Evolutionary conservation across 192 early-diverging fungal species (phyloP).

Genomic region (Backusella macrospora): DNA sequence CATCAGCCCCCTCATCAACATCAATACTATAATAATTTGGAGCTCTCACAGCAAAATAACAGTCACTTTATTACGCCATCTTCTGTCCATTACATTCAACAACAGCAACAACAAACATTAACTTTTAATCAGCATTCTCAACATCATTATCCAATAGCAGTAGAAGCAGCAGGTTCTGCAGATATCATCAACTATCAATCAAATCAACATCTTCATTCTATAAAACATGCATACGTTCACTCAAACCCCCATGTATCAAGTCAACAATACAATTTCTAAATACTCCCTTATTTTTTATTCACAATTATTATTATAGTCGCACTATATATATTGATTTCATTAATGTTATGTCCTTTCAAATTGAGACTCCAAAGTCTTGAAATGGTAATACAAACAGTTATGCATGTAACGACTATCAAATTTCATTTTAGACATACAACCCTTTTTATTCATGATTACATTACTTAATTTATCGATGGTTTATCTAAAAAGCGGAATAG

Average conservation of each 20-base stretch:
- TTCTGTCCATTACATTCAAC: neutral
- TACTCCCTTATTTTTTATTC: neutral
- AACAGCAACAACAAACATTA: neutral
- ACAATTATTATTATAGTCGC: neutral
- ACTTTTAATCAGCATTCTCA: neutral
- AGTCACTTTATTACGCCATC: neutral
- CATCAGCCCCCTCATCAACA: neutral
- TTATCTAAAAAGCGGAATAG: neutral
- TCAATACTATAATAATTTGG: no score
- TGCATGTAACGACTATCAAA: no score
- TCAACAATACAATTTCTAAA: conserved; percentile 3
- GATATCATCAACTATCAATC: neutral
- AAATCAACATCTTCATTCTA: conserved; percentile 9
- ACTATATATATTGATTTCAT: neutral
- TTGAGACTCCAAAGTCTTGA: no score
- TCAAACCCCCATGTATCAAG: no score
- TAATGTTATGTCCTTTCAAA: no score
- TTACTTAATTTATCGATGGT: no score
- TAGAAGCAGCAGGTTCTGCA: conserved; percentile 17
- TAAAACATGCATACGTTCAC: neutral
- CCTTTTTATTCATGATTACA: no score
- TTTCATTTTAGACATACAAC: no score
- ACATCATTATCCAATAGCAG: neutral
- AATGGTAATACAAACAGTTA: no score
- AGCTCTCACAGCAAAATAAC: no score